Percentiles rank a stretch among this genome's conserved stretches.
Conservation (phyloP, 768 basidiomycete species). For the Myochromella boudieri region DNA sequence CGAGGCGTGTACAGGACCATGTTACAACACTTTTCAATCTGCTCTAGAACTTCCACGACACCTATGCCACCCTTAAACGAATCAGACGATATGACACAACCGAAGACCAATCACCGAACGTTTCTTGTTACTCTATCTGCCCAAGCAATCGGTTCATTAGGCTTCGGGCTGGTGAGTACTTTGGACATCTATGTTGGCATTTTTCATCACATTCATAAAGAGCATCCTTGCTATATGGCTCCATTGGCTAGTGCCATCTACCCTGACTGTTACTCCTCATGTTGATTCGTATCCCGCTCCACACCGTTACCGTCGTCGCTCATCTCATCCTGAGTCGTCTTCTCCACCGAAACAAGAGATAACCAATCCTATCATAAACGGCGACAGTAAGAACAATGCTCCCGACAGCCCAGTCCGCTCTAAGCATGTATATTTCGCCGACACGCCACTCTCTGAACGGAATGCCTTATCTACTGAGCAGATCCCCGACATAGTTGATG, state of each 20-base stretch:
- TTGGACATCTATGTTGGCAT: background rate
- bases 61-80: constrained; percentile 9
- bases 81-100: constrained; percentile 1
- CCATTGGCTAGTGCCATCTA: constrained; percentile 35
- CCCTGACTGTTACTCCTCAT: constrained; percentile 1
- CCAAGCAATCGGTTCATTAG: constrained; percentile 24
- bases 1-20: constrained; percentile 4
- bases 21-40: constrained; percentile 6
- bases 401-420: background rate
- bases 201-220: constrained; percentile 23
- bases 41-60: background rate
- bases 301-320: constrained; percentile 13
- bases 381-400: background rate
- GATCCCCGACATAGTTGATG: background rate
- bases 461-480: background rate
- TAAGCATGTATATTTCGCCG: constrained; percentile 17
- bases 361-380: background rate
- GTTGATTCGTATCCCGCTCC: background rate
- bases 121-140: constrained; percentile 22
- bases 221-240: constrained; percentile 45
- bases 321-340: constrained; percentile 9
- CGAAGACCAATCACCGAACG: constrained; percentile 12
- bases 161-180: constrained; percentile 38
- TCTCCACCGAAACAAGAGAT: background rate
- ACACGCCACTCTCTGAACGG: constrained; percentile 2